phyloP scores from a whole-genome alignment of 345 rosid genomes.

The Eucalyptus erythrocorys region DNA sequence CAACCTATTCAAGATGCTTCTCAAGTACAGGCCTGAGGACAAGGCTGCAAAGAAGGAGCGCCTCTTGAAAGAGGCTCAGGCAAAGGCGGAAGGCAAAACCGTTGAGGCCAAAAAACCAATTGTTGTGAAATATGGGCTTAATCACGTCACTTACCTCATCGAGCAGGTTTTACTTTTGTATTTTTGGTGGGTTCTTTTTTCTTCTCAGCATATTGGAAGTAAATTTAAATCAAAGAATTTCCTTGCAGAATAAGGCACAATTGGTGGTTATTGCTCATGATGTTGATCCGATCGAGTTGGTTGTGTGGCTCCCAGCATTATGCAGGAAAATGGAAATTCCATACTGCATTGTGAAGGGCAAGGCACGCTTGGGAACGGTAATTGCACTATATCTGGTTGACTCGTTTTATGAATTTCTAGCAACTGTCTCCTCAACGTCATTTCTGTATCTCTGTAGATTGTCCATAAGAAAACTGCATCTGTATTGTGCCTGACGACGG shows the following conservation, averaged over 20 bases:
- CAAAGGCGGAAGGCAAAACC: conserved; percentile 52
- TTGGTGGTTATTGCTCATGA: conserved; percentile 47
- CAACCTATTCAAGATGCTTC: conserved; percentile 48
- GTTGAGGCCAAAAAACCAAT: conserved; percentile 52
- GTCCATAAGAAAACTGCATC: conserved; percentile 72
- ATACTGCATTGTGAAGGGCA: conserved; percentile 46
- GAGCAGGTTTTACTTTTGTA: conserved; percentile 30
- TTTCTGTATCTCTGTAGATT: conserved; percentile 16
- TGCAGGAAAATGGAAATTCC: conserved; percentile 57
- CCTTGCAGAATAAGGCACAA: conserved; percentile 54
- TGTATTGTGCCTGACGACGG: conserved; percentile 62
- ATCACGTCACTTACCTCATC: conserved; percentile 62
- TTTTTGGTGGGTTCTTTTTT: no score
- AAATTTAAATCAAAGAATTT: not conserved
- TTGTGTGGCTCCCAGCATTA: conserved; percentile 50
- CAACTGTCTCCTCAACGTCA: not conserved
- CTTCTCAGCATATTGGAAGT: not conserved
- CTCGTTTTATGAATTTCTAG: not conserved
- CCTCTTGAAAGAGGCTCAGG: conserved; percentile 45
- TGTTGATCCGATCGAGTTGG: conserved; percentile 52
- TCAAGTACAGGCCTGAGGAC: conserved; percentile 66
- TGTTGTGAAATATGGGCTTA: conserved; percentile 64
- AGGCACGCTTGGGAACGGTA: conserved; percentile 41
- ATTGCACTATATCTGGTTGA: not conserved
- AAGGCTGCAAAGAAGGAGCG: conserved; percentile 52